Conservation (phyloP, 805 yeast species). For the Candida patagonica region DNA sequence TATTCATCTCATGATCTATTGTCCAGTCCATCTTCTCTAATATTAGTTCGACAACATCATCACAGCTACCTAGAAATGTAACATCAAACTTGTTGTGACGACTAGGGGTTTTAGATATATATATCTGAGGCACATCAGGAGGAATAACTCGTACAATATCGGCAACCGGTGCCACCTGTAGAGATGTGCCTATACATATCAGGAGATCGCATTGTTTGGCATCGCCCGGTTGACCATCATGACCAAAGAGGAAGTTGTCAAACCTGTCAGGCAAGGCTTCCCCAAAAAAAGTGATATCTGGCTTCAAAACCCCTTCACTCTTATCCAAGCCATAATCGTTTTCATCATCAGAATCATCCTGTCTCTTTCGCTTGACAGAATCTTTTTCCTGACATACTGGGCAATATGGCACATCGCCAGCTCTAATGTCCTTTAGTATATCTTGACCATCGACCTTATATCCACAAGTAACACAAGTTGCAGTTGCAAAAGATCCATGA, state of each 20-base stretch:
- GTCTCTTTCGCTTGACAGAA: conserved; percentile 2
- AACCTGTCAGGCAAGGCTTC: conserved; percentile 68
- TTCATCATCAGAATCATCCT: conserved; percentile 25
- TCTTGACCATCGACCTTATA: conserved; percentile 56
- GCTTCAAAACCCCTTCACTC: conserved; percentile 71
- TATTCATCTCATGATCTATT: conserved; percentile 38
- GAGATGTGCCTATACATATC: conserved; percentile 81
- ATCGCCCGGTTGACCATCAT: conserved; percentile 43
- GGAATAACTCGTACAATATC: conserved; percentile 73
- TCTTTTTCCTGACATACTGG: conserved; percentile 43
- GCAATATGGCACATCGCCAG: conserved; percentile 59
- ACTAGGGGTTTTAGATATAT: conserved; percentile 70
- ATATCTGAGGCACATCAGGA: conserved; percentile 68
- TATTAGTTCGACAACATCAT: conserved; percentile 64
- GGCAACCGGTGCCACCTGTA: conserved; percentile 87
- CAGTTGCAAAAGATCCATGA: conserved; percentile 87
- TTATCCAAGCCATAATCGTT: conserved; percentile 24
- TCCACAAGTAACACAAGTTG: conserved; percentile 73
- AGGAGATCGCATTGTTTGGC: conserved; percentile 63
- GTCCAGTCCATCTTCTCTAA: conserved; percentile 51
- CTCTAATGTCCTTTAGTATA: conserved; percentile 51
- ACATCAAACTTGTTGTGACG: conserved; percentile 73
- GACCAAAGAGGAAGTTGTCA: conserved; percentile 38
- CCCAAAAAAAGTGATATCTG: conserved; percentile 88
- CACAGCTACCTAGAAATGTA: conserved; percentile 69